Percentiles rank a stretch among this genome's conserved stretches.
Conservation (phyloP, 768 basidiomycete species). For the Mycena galericulata region DNA sequence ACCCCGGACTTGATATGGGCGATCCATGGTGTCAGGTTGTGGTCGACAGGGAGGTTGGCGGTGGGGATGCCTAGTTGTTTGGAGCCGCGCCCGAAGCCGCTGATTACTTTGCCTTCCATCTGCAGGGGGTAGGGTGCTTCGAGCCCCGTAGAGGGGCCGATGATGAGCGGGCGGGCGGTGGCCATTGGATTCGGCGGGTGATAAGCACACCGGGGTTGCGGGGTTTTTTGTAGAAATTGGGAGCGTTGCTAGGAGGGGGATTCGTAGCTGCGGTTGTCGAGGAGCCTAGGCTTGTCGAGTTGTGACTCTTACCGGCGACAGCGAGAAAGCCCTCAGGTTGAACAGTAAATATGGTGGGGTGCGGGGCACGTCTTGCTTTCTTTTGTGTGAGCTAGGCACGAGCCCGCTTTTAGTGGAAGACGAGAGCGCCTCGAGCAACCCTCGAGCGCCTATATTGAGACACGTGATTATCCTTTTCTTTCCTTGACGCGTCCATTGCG, state of each 20-base stretch:
- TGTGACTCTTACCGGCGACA: not conserved
- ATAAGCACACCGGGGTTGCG: not conserved
- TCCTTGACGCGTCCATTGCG: too few relatives aligned
- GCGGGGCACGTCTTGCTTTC: too few relatives aligned
- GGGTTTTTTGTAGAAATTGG: not conserved
- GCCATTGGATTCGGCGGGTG: not conserved
- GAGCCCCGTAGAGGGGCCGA: conserved; percentile 31
- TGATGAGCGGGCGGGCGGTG: conserved; percentile 18
- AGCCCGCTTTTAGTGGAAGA: too few relatives aligned
- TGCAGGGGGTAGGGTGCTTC: conserved; percentile 36
- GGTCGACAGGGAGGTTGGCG: conserved; percentile 44
- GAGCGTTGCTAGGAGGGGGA: not conserved
- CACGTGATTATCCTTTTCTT: too few relatives aligned
- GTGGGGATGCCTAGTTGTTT: conserved; percentile 37
- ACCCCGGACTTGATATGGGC: conserved; percentile 40
- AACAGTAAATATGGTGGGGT: too few relatives aligned
- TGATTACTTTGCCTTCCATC: conserved; percentile 40
- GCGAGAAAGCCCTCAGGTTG: not conserved
- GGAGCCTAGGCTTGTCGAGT: not conserved
- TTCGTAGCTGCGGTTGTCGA: not conserved
- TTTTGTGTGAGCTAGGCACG: too few relatives aligned
- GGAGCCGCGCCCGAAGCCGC: conserved; percentile 38
- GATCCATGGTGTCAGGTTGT: conserved; percentile 42
- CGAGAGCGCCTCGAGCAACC: too few relatives aligned
- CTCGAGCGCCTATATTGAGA: too few relatives aligned